phyloP scores from a whole-genome alignment of 495 filamentous ascomycete genomes.

The Choiromyces venosus region DNA sequence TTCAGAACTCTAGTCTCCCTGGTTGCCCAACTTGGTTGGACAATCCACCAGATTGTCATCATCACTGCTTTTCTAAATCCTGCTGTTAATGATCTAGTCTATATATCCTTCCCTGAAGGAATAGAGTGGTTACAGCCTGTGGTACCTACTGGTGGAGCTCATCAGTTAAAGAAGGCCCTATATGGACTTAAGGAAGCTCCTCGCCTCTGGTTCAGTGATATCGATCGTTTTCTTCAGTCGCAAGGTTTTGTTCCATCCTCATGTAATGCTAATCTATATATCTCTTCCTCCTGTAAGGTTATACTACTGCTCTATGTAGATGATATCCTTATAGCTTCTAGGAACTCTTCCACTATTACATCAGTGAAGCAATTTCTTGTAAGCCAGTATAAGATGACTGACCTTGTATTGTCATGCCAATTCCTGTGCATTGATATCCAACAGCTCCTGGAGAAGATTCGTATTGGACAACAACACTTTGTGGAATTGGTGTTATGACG shows the following conservation, averaged over 20 bases:
- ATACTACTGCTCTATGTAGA: constrained; percentile 20
- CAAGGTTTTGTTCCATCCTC: constrained; percentile 11
- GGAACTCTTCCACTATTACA: too few species aligned
- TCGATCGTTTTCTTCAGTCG: constrained; percentile 8
- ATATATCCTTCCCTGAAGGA: constrained; percentile 21
- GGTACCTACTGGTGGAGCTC: not conserved
- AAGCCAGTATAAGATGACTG: constrained; percentile 12
- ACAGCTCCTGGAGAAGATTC: too few species aligned
- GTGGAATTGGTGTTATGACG: too few species aligned
- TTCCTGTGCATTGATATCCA: constrained; percentile 17
- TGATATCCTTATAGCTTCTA: constrained; percentile 14
- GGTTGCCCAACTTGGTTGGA: constrained; percentile 11
- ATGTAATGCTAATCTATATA: constrained; percentile 7
- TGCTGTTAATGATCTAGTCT: constrained; percentile 3
- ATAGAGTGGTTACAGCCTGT: not conserved
- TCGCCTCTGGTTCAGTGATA: constrained; percentile 16
- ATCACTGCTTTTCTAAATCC: constrained; percentile 25
- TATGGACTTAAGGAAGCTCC: constrained; percentile 23
- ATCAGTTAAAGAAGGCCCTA: constrained; percentile 7
- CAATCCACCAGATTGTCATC: constrained; percentile 21
- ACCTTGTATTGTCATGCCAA: constrained; percentile 9
- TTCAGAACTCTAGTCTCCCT: constrained; percentile 8
- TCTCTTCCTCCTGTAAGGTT: not conserved
- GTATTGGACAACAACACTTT: too few species aligned
- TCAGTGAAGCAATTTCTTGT: constrained; percentile 4